These are phyloP conservation scores for Heterobasidion irregulare DNA, from an alignment of 1,284 basidiomycete genomes.

Conservation along the genomic window DNA sequence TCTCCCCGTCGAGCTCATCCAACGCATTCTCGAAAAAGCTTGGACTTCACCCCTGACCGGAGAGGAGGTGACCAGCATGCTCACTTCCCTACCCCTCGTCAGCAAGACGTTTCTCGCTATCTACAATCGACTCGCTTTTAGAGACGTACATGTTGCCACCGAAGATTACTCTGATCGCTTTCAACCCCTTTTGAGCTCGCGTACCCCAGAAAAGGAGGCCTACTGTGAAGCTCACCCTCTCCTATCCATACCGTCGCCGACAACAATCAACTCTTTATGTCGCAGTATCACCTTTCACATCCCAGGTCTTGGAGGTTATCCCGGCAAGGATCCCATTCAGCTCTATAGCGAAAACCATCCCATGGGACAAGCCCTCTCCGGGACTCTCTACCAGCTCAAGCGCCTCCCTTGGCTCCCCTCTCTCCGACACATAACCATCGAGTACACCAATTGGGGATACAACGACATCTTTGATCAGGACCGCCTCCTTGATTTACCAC, in stretches of 20 bases:
- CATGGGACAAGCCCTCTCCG: constrained; percentile 15
- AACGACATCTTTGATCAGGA: constrained; percentile 25
- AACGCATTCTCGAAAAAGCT: constrained; percentile 22
- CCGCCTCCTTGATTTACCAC: constrained; percentile 20
- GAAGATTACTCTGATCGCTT: constrained; percentile 18
- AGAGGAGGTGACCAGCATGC: constrained; percentile 22
- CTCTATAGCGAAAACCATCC: constrained; percentile 14
- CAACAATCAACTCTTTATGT: constrained; percentile 16
- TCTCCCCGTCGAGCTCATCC: constrained; percentile 29
- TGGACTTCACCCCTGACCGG: constrained; percentile 23
- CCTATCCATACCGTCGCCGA: constrained; percentile 6
- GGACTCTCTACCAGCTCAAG: constrained; percentile 15
- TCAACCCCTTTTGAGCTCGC: constrained; percentile 17
- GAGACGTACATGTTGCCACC: constrained; percentile 24
- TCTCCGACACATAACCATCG: constrained; percentile 8
- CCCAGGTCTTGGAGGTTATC: constrained; percentile 2
- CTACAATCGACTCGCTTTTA: constrained; percentile 21
- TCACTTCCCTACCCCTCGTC: constrained; percentile 22
- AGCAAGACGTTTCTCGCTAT: constrained; percentile 20
- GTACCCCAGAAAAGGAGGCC: constrained; percentile 6
- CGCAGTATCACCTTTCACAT: constrained; percentile 22
- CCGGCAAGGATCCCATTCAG: constrained; percentile 9
- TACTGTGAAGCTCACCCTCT: constrained; percentile 10
- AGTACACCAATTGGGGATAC: constrained; percentile 25
- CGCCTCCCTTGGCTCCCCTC: constrained; percentile 4